Evolutionary conservation across 306 rosid genomes (phyloP), one percentile per base, ranked within the genome.

Genomic region (Astragalus glycyphyllos): DNA sequence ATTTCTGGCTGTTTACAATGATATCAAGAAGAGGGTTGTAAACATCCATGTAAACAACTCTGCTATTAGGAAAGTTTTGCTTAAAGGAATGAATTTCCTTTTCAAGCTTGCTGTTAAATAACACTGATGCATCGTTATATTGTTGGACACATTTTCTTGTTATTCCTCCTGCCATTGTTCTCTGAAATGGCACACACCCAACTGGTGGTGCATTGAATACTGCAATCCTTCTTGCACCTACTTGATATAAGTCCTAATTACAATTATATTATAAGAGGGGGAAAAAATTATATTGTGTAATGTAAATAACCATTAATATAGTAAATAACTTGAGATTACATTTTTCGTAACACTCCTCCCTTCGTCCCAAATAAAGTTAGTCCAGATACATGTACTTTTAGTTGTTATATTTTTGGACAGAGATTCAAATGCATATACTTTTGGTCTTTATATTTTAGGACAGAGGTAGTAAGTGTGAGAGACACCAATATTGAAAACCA

Each of bases 161-260:
- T 9, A 58, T 6, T 56, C 94, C 94, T 32, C 94, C 91, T 0
- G 68, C 86, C 4, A 73, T 6, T 1, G 94, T 88, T 78, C 94
- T 86, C 60, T 86, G 94, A 6, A 82, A 86, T 0, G 91, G 94
- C 16, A 88, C 70, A 63, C 90, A 84, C 4, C 94, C 91, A 1
- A 88, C 60, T n/a, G 94, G 91, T 1, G 91, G 87, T n/a, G 72
- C 78, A 51, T 76, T 73, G 53, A 88, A 78, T 13, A 88, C 70
- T 48, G 82, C 94, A 4, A 88, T 84, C 51, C 86, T 84, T 58
- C 89, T 37, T 42, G 83, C 87, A 12, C 94, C 94, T 4, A 78
- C 68, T 65, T 47, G 40, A 55, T 84, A 71, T 23, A 84, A 3
- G 56, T 75, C 85, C 91, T 89, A 26, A 26, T 26, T 44, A 9